A percentile compares a stretch with the other conserved stretches of the same genome.
Conservation (phyloP, 2,329 filamentous ascomycete species). For the Nigrograna mackinnonii region DNA sequence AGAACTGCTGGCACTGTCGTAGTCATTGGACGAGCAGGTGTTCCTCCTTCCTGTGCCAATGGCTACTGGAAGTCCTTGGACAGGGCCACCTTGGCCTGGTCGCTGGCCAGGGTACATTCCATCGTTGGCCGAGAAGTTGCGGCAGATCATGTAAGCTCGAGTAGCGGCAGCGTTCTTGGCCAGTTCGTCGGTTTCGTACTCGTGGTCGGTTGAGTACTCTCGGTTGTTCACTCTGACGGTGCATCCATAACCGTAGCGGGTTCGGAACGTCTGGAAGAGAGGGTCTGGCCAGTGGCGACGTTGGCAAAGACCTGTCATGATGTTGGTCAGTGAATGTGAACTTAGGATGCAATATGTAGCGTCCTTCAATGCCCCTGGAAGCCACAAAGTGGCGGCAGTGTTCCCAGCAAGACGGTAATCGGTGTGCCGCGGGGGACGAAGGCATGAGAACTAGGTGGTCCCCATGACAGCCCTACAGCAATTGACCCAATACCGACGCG, state of each 20-base stretch:
- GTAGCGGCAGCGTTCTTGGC: conserved; percentile 94
- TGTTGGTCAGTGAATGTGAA: conserved; percentile 42
- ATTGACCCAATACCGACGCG: conserved; percentile 13
- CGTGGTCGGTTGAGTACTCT: conserved; percentile 89
- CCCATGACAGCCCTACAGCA: conserved; percentile 8
- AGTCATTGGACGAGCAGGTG: conserved; percentile 51
- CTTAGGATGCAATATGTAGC: too few species aligned
- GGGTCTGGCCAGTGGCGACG: conserved; percentile 93
- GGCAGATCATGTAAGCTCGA: conserved; percentile 96
- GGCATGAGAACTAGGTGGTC: conserved; percentile 3
- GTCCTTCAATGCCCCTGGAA: neutral
- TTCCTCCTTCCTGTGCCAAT: conserved; percentile 63
- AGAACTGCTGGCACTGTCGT: conserved; percentile 53
- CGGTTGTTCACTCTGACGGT: conserved; percentile 94
- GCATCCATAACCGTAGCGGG: conserved; percentile 78
- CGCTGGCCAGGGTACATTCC: conserved; percentile 74
- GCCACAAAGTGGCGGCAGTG: neutral
- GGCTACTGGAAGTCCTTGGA: conserved; percentile 66
- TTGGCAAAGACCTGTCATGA: conserved; percentile 89
- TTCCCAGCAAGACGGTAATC: conserved; percentile 12
- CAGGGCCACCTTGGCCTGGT: conserved; percentile 56
- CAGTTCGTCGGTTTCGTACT: conserved; percentile 78
- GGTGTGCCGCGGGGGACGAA: conserved; percentile 14
- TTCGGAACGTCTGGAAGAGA: conserved; percentile 80
- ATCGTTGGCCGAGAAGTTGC: conserved; percentile 95